Evolutionary conservation across 139 green algal genomes (phyloP), one percentile per base, ranked within the genome.

Genomic region (Protoeuglena noctilucae): DNA sequence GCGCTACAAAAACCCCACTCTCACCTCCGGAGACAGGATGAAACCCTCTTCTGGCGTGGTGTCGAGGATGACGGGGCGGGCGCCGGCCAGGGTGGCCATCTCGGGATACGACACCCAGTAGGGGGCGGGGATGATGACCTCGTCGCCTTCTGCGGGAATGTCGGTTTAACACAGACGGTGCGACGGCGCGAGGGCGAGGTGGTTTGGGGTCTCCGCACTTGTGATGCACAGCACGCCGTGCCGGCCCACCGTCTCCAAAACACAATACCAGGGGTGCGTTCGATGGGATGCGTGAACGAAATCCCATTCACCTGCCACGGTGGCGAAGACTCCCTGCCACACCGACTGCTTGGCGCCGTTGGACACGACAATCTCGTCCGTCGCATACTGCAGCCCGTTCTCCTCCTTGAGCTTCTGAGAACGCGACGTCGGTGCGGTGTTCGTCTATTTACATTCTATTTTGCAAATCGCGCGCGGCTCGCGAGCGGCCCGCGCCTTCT

Each of bases 81-180:
- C 91, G 3, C 72, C 77, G 19, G 84, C 82, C 53, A 98, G 60
- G 5, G 57, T 53, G 0, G 78, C 87, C 88, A 98, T 98, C 60
- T 97, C 90, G 0, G 90, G 86, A 67, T 98, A 98, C 45, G 67
- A 86, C 53, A 93, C 81, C 91, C 91, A 98, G 68, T 88, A 97
- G 6, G 91, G 91, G 26, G 91, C 81, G 0, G 91, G 91, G 46
- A 98, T 89, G 51, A 94, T 63, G 12, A 94, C 83, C 77, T 87
- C 66, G 12, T 43, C 45, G 18, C 18, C 45, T 5, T 28, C 18
- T 9, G 45, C 45, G 39, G 39, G 12, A 45, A 45, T 45, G 12
- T 45, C 39, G 39, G 39, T 45, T 12, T 45, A 45, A 16, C 39
- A n/a, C n/a, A n/a, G n/a, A n/a, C n/a, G n/a, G n/a, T n/a, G n/a